Percentiles rank a stretch among this genome's conserved stretches.
phyloP scores from a whole-genome alignment of 2,329 filamentous ascomycete species.

The Atkinsonella hypoxylon region DNA sequence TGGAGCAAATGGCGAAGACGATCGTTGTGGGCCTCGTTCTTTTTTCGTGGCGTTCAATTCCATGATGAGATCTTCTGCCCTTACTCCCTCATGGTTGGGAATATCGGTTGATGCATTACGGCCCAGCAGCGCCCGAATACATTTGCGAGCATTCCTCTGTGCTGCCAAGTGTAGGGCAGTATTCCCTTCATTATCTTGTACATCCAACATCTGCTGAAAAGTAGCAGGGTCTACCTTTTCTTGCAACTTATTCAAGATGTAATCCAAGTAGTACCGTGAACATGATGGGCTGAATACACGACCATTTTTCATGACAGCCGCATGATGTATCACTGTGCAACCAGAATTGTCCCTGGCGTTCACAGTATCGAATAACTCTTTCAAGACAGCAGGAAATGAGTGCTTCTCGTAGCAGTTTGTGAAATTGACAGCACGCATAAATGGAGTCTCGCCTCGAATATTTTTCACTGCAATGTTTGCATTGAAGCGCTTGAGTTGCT shows the following conservation, averaged over 20 bases:
- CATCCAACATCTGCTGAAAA: constrained; percentile 68
- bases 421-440: constrained; percentile 91
- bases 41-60: constrained; percentile 58
- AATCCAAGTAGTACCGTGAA: constrained; percentile 87
- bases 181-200: constrained; percentile 77
- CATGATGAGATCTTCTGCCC: constrained; percentile 75
- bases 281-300: constrained; percentile 75
- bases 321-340: constrained; percentile 87
- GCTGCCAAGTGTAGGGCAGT: constrained; percentile 69
- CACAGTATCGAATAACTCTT: constrained; percentile 72
- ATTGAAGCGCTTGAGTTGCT: constrained; percentile 70
- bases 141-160: constrained; percentile 78
- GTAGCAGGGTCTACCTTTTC: constrained; percentile 65
- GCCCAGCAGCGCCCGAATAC: constrained; percentile 65
- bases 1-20: constrained; percentile 59
- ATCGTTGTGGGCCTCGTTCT: constrained; percentile 57
- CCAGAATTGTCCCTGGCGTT: constrained; percentile 68
- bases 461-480: constrained; percentile 64
- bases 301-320: constrained; percentile 75
- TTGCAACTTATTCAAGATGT: constrained; percentile 74
- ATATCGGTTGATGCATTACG: constrained; percentile 78
- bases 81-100: constrained; percentile 67
- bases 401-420: constrained; percentile 95
- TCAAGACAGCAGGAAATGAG: constrained; percentile 75
- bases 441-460: constrained; percentile 68